These are phyloP conservation scores for Mycena albidolilacea DNA, from an alignment of 768 basidiomycete genomes.

Conservation along the genomic window DNA sequence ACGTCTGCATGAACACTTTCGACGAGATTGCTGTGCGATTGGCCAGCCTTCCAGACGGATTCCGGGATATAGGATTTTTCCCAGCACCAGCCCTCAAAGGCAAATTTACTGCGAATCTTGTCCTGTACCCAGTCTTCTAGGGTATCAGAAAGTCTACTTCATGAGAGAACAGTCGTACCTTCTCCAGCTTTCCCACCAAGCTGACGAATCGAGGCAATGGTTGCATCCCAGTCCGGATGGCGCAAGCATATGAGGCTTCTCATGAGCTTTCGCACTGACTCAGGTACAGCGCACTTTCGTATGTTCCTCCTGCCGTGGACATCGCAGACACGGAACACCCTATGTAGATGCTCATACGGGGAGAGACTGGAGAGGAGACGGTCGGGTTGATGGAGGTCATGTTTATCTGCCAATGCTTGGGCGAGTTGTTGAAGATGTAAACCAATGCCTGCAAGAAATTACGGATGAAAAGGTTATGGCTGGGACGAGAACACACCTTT, in stretches of 20 bases:
- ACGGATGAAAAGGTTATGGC: no score
- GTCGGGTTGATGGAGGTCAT: neutral
- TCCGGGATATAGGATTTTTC: neutral
- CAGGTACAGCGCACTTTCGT: neutral
- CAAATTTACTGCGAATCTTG: neutral
- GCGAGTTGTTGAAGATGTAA: neutral
- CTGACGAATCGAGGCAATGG: neutral
- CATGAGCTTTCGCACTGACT: neutral
- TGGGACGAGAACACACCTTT: neutral
- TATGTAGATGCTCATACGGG: neutral
- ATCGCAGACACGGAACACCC: neutral
- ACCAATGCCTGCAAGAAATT: neutral
- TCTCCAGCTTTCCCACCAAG: neutral
- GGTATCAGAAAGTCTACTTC: neutral
- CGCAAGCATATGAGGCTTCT: neutral
- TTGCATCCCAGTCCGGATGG: neutral
- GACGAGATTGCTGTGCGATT: neutral
- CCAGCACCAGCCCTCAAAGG: neutral
- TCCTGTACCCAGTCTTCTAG: neutral
- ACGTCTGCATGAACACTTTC: slow-evolving; percentile 1
- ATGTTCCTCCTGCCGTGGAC: neutral
- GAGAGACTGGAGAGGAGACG: neutral
- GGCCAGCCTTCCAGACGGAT: neutral
- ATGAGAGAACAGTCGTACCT: neutral
- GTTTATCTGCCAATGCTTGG: neutral